Conservation (phyloP, 148 eudicot species). For the Nepenthes gracilis region DNA sequence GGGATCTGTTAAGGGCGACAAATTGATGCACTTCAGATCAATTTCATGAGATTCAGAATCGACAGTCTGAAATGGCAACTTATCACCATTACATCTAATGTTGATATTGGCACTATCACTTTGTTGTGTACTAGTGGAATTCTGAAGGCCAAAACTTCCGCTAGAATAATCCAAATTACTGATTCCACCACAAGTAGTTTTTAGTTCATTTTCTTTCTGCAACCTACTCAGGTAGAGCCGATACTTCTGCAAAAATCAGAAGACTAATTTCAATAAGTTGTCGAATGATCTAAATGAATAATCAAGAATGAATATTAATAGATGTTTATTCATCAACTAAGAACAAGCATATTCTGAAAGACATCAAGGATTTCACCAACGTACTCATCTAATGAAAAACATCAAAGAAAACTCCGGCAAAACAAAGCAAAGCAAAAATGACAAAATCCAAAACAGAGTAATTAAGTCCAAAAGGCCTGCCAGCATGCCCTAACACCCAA, state of each 20-base stretch:
- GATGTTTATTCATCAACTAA: too few species aligned
- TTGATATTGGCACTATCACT: slow-evolving; percentile 23
- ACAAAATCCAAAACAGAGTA: too few species aligned
- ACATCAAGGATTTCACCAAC: too few species aligned
- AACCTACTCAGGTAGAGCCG: slow-evolving; percentile 80
- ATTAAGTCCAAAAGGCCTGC: too few species aligned
- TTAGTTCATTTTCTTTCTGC: slow-evolving; percentile 46
- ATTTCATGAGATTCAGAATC: slow-evolving; percentile 27
- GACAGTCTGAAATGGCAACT: slow-evolving; percentile 12
- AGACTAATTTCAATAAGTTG: slow-evolving; percentile 7
- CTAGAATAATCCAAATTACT: slow-evolving; percentile 28
- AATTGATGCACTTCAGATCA: slow-evolving; percentile 19
- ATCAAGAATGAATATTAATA: not conserved
- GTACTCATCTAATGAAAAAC: too few species aligned
- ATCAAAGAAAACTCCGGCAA: too few species aligned
- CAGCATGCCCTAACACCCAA: too few species aligned
- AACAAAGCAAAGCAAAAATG: too few species aligned
- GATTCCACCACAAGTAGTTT: slow-evolving; percentile 31
- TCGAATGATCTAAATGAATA: not conserved
- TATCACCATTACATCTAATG: slow-evolving; percentile 18
- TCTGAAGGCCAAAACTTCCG: slow-evolving; percentile 34
- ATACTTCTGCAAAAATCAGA: slow-evolving; percentile 66
- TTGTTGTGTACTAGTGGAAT: slow-evolving; percentile 22
- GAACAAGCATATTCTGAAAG: too few species aligned
- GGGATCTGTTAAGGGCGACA: slow-evolving; percentile 31